phyloP scores from a whole-genome alignment of 2,329 filamentous ascomycete species.

The Colletotrichum sansevieriae region DNA sequence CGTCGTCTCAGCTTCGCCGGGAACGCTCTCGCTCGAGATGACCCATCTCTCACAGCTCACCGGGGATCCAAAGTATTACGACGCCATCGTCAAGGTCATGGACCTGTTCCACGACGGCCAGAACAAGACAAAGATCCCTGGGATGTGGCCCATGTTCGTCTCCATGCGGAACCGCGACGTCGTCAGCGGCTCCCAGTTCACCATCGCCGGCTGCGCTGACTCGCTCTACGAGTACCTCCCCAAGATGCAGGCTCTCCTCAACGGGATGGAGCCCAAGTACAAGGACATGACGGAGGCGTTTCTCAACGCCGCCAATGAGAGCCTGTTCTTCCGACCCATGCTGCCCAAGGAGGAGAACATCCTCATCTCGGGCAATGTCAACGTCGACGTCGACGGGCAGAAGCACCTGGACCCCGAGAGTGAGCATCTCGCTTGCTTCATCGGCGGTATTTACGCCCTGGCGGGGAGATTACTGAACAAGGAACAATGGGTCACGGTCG shows the following conservation, averaged over 20 bases:
- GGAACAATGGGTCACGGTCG: conserved; percentile 57
- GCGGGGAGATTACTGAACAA: conserved; percentile 59
- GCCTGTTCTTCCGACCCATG: conserved; percentile 75
- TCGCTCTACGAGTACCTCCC: conserved; percentile 58
- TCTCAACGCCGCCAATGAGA: conserved; percentile 65
- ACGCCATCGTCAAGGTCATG: conserved; percentile 77
- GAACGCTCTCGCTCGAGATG: conserved; percentile 79
- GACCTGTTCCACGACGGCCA: conserved; percentile 75
- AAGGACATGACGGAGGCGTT: conserved; percentile 67
- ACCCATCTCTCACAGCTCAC: conserved; percentile 81
- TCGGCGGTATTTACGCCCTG: conserved; percentile 64
- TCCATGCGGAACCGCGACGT: conserved; percentile 67
- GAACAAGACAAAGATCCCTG: conserved; percentile 74
- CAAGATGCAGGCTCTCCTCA: conserved; percentile 67
- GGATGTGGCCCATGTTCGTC: conserved; percentile 78
- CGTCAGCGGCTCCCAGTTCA: conserved; percentile 47
- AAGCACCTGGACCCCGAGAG: conserved; percentile 49
- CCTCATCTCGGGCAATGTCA: conserved; percentile 62
- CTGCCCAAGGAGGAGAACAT: conserved; percentile 63
- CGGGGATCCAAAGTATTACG: conserved; percentile 79
- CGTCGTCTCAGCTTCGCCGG: conserved; percentile 63
- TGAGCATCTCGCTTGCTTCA: conserved; percentile 65
- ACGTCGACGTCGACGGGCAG: conserved; percentile 42
- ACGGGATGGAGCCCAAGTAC: conserved; percentile 68
- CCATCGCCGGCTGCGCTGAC: conserved; percentile 56